phyloP scores from a whole-genome alignment of 2,329 filamentous ascomycete species.

The Thielaviopsis populi region DNA sequence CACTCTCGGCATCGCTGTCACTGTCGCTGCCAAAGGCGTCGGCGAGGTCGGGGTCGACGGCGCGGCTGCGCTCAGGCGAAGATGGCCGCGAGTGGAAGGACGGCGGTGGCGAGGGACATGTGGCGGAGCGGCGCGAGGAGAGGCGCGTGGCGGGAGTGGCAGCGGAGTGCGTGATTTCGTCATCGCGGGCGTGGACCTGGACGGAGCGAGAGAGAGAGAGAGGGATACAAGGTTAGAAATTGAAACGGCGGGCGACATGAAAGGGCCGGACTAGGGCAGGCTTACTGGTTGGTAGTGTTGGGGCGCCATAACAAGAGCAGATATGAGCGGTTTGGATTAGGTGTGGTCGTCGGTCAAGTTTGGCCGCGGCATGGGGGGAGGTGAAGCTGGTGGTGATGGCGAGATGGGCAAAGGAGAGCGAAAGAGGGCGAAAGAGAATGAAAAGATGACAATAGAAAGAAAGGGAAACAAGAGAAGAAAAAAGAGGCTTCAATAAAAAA shows the following conservation, averaged over 20 bases:
- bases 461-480: neutral
- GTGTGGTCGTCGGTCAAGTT: neutral
- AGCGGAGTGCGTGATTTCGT: slow-evolving; percentile 28
- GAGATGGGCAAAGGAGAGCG: too few relatives aligned
- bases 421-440: too few relatives aligned
- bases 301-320: slow-evolving; percentile 7
- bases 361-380: neutral
- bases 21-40: slow-evolving; percentile 84
- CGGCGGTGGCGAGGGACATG: slow-evolving; percentile 52
- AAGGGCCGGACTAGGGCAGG: neutral
- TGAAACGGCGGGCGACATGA: too few relatives aligned
- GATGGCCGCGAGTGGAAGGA: slow-evolving; percentile 81
- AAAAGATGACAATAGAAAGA: too few relatives aligned
- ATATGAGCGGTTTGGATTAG: too few relatives aligned
- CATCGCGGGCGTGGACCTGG: slow-evolving; percentile 45
- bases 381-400: too few relatives aligned
- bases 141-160: slow-evolving; percentile 22
- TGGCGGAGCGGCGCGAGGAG: slow-evolving; percentile 25
- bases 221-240: too few relatives aligned
- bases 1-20: slow-evolving; percentile 39
- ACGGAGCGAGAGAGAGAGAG: too few relatives aligned
- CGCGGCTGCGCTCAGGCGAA: slow-evolving; percentile 30
- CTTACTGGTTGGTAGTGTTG: slow-evolving; percentile 16
- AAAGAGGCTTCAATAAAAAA: neutral
- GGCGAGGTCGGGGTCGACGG: slow-evolving; percentile 65